phyloP scores from a whole-genome alignment of 2,329 filamentous ascomycete genomes.

The Penicillium carneum region DNA sequence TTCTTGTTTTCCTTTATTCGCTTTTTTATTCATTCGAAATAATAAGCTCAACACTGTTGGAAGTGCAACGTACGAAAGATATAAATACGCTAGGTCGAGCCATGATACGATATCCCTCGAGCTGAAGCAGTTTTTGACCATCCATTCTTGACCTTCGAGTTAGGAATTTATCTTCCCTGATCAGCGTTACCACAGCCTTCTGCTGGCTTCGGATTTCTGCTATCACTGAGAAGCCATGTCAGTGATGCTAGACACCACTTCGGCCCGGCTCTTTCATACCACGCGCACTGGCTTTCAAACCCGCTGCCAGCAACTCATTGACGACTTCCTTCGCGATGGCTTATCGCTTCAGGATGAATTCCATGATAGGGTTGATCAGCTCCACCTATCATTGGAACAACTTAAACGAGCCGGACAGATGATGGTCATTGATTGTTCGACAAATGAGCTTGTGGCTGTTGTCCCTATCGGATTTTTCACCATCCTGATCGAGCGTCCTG shows the following conservation, averaged over 20 bases:
- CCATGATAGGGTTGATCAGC: not conserved
- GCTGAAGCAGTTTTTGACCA: not conserved
- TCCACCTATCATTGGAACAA: not conserved
- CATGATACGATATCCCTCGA: not conserved
- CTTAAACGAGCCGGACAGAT: not conserved
- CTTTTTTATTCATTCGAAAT: too few species aligned
- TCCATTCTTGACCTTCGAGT: not conserved
- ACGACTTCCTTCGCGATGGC: not conserved
- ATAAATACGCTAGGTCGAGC: not conserved
- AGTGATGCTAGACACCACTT: not conserved
- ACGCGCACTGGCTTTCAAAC: not conserved
- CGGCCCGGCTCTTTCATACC: not conserved
- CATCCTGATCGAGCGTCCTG: not conserved
- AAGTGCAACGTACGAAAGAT: too few species aligned
- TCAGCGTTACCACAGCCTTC: not conserved
- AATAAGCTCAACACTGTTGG: too few species aligned
- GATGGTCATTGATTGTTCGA: not conserved
- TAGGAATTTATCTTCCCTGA: not conserved
- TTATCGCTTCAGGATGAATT: not conserved
- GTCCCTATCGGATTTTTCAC: not conserved
- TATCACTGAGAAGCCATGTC: not conserved
- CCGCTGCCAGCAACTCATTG: not conserved
- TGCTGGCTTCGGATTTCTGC: too few species aligned
- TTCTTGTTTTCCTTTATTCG: not conserved
- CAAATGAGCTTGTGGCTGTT: not conserved